Evolutionary conservation across 2,329 filamentous ascomycete genomes (phyloP).

Genomic region (Beauveria caledonica): DNA sequence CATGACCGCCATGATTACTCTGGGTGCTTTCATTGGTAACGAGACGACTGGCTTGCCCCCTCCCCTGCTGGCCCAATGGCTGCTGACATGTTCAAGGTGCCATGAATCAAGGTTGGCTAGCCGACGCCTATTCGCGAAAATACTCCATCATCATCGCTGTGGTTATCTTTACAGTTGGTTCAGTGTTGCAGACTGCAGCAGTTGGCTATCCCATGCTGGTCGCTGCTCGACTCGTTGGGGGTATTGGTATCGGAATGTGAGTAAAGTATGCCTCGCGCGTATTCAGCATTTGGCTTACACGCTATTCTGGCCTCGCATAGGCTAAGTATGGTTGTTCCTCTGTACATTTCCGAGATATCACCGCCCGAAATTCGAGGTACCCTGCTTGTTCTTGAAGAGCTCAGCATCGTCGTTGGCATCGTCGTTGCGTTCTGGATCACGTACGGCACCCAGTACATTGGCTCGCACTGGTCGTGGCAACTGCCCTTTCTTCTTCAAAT

Average conservation of each 20-base stretch:
- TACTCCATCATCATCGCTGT: background rate
- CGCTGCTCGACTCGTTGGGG: slow-evolving; percentile 25
- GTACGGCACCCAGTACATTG: slow-evolving; percentile 21
- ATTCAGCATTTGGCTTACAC: background rate
- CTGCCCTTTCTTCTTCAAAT: slow-evolving; percentile 24
- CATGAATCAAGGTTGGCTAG: background rate
- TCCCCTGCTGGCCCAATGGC: background rate
- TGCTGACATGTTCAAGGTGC: background rate
- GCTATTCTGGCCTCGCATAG: background rate
- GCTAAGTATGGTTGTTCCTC: slow-evolving; percentile 22
- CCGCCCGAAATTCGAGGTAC: slow-evolving; percentile 40
- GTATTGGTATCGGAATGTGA: slow-evolving; percentile 33
- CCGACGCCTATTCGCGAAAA: background rate
- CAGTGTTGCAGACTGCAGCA: slow-evolving; percentile 34
- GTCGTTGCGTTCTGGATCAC: slow-evolving; percentile 25
- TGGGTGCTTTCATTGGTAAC: background rate
- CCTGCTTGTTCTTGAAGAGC: slow-evolving; percentile 33
- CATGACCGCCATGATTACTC: background rate
- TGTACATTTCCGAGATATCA: slow-evolving; percentile 39
- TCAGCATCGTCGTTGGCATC: slow-evolving; percentile 25
- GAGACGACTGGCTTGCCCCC: background rate
- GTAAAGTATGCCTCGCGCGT: background rate
- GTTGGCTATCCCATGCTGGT: slow-evolving; percentile 34
- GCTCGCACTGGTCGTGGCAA: slow-evolving; percentile 21
- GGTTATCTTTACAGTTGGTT: slow-evolving; percentile 27